Conservation (phyloP, 495 filamentous ascomycete species). For the Chaetomium fimeti region DNA sequence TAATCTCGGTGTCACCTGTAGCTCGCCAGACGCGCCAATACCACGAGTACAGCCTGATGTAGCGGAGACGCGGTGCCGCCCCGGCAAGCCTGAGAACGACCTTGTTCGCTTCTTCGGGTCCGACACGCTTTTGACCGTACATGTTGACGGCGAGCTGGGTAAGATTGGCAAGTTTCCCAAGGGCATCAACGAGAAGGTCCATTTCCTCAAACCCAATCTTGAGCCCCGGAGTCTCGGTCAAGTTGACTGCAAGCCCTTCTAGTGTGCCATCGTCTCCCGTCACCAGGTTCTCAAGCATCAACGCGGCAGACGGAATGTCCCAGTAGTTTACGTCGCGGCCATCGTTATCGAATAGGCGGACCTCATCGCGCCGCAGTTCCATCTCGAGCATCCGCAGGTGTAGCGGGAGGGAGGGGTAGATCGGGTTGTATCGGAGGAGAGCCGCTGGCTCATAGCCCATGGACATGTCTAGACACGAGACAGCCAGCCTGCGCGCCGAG, state of each 20-base stretch:
- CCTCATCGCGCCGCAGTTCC: not conserved
- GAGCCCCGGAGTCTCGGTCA: not conserved
- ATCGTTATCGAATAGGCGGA: no score
- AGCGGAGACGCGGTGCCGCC: not conserved
- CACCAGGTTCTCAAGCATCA: not conserved
- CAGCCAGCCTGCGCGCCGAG: not conserved
- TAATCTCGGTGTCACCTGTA: not conserved
- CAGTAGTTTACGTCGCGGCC: no score
- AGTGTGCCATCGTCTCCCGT: not conserved
- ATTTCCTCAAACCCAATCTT: not conserved
- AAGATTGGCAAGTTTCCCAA: not conserved
- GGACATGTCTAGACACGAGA: not conserved
- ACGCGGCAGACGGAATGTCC: not conserved
- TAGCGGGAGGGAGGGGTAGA: not conserved
- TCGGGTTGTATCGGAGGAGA: not conserved
- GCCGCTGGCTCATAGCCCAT: not conserved
- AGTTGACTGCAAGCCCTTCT: conserved; percentile 6
- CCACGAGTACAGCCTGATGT: not conserved
- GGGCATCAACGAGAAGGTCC: not conserved
- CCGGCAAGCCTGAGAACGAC: not conserved
- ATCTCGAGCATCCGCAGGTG: conserved; percentile 4
- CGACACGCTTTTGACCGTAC: not conserved
- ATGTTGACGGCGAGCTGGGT: not conserved
- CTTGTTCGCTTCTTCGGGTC: not conserved
- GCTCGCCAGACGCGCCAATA: conserved; percentile 11